These are phyloP conservation scores for Pseudozyma tsukubaensis DNA, from an alignment of 1,284 basidiomycete species.

Conservation along the genomic window DNA sequence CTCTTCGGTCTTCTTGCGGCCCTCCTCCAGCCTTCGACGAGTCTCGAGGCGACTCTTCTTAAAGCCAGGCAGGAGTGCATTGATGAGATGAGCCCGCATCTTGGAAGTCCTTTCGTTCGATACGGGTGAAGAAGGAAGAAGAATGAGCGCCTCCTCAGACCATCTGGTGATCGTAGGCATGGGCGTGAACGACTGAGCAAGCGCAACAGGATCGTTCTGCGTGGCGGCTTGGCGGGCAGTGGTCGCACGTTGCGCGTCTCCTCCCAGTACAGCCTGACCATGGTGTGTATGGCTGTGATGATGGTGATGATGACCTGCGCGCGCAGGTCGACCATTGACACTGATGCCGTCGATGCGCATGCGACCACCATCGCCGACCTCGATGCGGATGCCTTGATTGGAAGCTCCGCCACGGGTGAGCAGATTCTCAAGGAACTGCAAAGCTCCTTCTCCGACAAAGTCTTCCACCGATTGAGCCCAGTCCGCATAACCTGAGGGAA, in stretches of 20 bases:
- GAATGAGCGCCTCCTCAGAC: conserved; percentile 86
- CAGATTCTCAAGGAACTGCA: conserved; percentile 85
- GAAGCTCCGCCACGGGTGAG: conserved; percentile 66
- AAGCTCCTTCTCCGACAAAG: conserved; percentile 82
- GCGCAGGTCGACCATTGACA: conserved; percentile 18
- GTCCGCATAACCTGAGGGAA: conserved; percentile 32
- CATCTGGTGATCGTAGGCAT: conserved; percentile 87
- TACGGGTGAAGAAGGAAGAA: conserved; percentile 76
- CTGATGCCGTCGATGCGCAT: conserved; percentile 57
- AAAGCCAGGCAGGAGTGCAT: conserved; percentile 81
- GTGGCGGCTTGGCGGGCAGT: conserved; percentile 34
- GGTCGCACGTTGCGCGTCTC: conserved; percentile 24
- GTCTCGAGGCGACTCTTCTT: conserved; percentile 30
- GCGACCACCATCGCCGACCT: conserved; percentile 52
- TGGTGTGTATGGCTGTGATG: conserved; percentile 38
- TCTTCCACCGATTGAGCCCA: conserved; percentile 81
- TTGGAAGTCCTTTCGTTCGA: conserved; percentile 77
- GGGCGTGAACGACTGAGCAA: conserved; percentile 72
- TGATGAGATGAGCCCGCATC: conserved; percentile 79
- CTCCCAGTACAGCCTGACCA: conserved; percentile 31
- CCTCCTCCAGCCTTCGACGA: conserved; percentile 69
- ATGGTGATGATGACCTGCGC: conserved; percentile 28
- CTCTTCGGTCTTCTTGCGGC: conserved; percentile 64
- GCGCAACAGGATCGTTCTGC: conserved; percentile 55
- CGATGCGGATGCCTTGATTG: conserved; percentile 58